Conservation (phyloP, 1,284 basidiomycete species). For the Apiotrichum domesticum region DNA sequence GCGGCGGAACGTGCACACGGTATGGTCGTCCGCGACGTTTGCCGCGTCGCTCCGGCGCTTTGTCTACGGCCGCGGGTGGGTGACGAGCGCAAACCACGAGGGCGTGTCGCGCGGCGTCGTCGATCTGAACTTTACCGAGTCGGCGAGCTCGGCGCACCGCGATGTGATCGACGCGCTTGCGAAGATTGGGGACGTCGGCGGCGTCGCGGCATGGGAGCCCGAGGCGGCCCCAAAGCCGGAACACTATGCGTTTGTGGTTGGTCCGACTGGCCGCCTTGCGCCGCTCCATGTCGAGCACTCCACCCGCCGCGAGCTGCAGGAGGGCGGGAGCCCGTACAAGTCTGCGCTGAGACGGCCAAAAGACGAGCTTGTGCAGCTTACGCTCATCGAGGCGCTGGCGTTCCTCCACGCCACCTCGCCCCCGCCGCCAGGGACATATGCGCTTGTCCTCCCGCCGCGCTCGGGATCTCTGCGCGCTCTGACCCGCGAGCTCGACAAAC, state of each 20-base stretch:
- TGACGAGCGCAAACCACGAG: background rate
- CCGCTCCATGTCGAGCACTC: background rate
- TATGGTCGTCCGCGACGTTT: constrained; percentile 30
- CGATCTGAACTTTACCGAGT: constrained; percentile 26
- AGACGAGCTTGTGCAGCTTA: background rate
- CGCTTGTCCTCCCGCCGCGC: constrained; percentile 27
- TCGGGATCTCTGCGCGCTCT: constrained; percentile 17
- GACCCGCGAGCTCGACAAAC: constrained; percentile 12
- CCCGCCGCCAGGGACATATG: constrained; percentile 22
- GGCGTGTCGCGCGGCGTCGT: constrained; percentile 10
- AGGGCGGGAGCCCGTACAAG: background rate
- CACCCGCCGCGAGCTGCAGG: background rate
- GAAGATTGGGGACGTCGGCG: constrained; percentile 5
- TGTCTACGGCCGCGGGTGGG: constrained; percentile 29
- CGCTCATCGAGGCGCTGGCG: constrained; percentile 24
- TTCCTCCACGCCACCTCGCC: constrained; percentile 25
- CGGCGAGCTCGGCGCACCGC: constrained; percentile 14
- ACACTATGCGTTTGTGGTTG: constrained; percentile 26
- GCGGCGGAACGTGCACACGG: constrained; percentile 19
- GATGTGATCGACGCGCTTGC: constrained; percentile 12
- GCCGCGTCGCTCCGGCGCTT: constrained; percentile 18
- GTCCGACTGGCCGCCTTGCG: constrained; percentile 13
- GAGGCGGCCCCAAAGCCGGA: constrained; percentile 4
- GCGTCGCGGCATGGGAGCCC: background rate
- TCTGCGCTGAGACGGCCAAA: background rate